Evolutionary conservation across 331 rosid species (phyloP), one percentile per base, ranked within the genome.

Genomic region (Prunus yedoensis): DNA sequence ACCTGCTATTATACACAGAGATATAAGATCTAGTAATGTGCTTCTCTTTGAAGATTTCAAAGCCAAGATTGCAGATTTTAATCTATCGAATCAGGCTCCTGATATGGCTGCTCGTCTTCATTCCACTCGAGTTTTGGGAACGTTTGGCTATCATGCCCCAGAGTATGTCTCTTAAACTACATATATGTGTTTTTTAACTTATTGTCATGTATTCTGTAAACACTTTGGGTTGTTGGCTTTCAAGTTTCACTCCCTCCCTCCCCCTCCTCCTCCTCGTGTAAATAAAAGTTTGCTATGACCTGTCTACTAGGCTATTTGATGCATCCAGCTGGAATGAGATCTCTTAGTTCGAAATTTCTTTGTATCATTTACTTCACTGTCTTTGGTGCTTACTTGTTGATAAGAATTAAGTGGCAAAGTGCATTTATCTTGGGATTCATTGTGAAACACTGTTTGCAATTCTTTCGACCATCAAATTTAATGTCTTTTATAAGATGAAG

Each of bases 71-170:
- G 99, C 99, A 54, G 99, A 95, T 88, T 95, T 95, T 62, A 95
- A 95, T 86, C 99, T 92, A 74, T 95, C 97, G 11, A 95, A 95
- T 87, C 99, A 95, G 87, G 93, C 99, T 50, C 99, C 99, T 65
- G 99, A 95, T 89, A 95, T 90, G 97, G 99, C 99, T 75, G 99
- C 99, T 35, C 99, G 99, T 20, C 99, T 95, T 78, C 99, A 95
- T 82, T 95, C 99, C 70, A 95, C 99, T 50, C 88, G 99, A 75
- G 99, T 95, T 64, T 83, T 95, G 85, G 99, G 99, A 83, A 95
- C 99, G 68, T 95, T 95, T 82, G 99, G 99, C 28, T 95, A 92
- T 85, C 99, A 95, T 87, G 99, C 99, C 75, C 99, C 99, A 74
- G 97, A 95, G 99, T 95, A 92, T 78, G 84, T 73, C 87, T 74